Percentiles rank a stretch among this genome's conserved stretches.
Conservation (phyloP, 2,329 filamentous ascomycete species). For the Fusarium irregulare region DNA sequence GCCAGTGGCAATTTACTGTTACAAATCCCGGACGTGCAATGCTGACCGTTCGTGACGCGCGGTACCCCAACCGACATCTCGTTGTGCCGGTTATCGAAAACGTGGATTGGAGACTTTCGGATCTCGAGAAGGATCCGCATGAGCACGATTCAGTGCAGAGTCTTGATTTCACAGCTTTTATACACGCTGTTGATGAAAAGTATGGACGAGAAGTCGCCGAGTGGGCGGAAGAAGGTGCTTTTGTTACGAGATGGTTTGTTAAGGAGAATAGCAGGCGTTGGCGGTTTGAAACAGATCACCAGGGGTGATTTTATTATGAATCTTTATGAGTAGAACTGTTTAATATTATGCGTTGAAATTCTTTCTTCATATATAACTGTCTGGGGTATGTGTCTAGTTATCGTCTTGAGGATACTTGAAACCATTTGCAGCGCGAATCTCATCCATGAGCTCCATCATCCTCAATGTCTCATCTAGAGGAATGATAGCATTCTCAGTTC, state of each 20-base stretch:
- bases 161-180: conserved; percentile 43
- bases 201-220: conserved; percentile 45
- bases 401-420: conserved; percentile 21
- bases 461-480: conserved; percentile 59
- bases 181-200: conserved; percentile 41
- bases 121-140: conserved; percentile 44
- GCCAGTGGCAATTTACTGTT: conserved; percentile 51
- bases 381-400: neutral
- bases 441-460: conserved; percentile 60
- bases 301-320: conserved; percentile 28
- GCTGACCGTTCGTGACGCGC: conserved; percentile 49
- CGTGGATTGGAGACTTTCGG: conserved; percentile 49
- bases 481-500: conserved; percentile 55
- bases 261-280: conserved; percentile 52
- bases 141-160: conserved; percentile 44
- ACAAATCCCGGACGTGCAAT: conserved; percentile 51
- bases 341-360: conserved; percentile 13
- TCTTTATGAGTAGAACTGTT: conserved; percentile 11
- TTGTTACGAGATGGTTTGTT: conserved; percentile 51
- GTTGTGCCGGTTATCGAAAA: conserved; percentile 50
- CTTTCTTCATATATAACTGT: neutral
- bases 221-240: conserved; percentile 51
- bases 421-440: conserved; percentile 49
- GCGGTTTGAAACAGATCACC: conserved; percentile 42
- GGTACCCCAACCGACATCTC: conserved; percentile 46